Percentiles rank a stretch among this genome's conserved stretches.
phyloP scores from a whole-genome alignment of 1,139 yeast genomes.

The Sporopachydermia cereana region DNA sequence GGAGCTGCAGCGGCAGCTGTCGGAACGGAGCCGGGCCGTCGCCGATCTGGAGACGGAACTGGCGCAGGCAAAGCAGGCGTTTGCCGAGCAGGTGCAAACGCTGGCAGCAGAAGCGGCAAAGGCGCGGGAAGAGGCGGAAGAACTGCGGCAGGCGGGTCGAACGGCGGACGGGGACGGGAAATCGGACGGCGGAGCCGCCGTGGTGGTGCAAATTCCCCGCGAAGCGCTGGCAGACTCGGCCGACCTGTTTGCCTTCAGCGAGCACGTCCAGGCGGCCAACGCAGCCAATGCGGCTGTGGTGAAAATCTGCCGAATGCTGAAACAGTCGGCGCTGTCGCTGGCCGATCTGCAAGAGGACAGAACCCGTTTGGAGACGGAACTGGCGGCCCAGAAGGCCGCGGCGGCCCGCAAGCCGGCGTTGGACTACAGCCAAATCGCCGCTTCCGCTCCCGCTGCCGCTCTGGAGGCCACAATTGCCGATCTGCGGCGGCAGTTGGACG shows the following conservation, averaged over 20 bases:
- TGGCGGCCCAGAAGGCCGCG: neutral
- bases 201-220: too few species aligned
- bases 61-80: neutral
- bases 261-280: neutral
- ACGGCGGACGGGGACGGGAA: too few species aligned
- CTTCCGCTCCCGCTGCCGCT: neutral
- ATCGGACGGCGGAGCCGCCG: too few species aligned
- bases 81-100: neutral
- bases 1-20: constrained; percentile 23
- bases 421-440: neutral
- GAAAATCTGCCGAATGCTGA: too few species aligned
- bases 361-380: neutral
- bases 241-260: neutral
- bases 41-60: constrained; percentile 6
- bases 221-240: neutral
- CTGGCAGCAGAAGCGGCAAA: too few species aligned
- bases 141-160: neutral
- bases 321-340: neutral
- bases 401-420: neutral
- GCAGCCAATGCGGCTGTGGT: neutral
- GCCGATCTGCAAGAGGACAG: neutral
- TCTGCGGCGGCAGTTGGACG: neutral
- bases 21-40: constrained; percentile 14
- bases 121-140: neutral
- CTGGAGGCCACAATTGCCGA: neutral